Percentiles rank a stretch among this genome's conserved stretches.
Evolutionary conservation across 768 basidiomycete genomes (phyloP).

Genomic region (Boletellus ananiceps): DNA sequence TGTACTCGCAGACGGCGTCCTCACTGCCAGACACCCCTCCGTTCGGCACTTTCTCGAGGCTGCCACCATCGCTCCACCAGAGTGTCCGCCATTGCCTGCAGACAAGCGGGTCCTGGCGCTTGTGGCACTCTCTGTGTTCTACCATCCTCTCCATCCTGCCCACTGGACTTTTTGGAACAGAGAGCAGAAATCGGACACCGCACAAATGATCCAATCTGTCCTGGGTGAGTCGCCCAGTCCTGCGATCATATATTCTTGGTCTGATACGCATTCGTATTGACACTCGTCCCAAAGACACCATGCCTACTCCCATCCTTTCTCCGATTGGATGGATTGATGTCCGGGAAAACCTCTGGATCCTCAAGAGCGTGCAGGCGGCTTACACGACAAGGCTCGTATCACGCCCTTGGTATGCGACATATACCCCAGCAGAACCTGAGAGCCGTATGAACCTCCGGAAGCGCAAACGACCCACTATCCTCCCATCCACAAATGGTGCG

Average conservation of each 20-base stretch:
- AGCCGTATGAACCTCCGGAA: conserved; percentile 32
- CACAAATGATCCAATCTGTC: conserved; percentile 49
- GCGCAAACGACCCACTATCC: conserved; percentile 26
- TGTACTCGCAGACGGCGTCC: conserved; percentile 35
- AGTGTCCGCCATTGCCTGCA: conserved; percentile 39
- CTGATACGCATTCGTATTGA: conserved; percentile 4
- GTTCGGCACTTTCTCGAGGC: conserved; percentile 46
- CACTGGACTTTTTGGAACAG: conserved; percentile 66
- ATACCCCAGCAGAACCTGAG: conserved; percentile 29
- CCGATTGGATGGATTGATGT: conserved; percentile 34
- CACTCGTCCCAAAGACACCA: conserved; percentile 18
- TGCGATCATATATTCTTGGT: neutral
- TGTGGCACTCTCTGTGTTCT: conserved; percentile 57
- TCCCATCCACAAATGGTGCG: conserved; percentile 28
- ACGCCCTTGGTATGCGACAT: conserved; percentile 28
- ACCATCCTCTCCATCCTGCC: conserved; percentile 48
- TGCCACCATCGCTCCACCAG: conserved; percentile 35
- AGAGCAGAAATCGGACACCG: conserved; percentile 44
- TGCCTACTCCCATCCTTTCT: conserved; percentile 31
- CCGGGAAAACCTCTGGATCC: conserved; percentile 33
- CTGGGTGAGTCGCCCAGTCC: conserved; percentile 40
- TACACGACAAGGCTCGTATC: conserved; percentile 23
- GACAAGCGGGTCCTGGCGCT: conserved; percentile 47
- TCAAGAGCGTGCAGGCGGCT: conserved; percentile 28
- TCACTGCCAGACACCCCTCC: conserved; percentile 45